Evolutionary conservation across 371 early-diverging fungal genomes (phyloP).

Genomic region (Parasitella parasitica): DNA sequence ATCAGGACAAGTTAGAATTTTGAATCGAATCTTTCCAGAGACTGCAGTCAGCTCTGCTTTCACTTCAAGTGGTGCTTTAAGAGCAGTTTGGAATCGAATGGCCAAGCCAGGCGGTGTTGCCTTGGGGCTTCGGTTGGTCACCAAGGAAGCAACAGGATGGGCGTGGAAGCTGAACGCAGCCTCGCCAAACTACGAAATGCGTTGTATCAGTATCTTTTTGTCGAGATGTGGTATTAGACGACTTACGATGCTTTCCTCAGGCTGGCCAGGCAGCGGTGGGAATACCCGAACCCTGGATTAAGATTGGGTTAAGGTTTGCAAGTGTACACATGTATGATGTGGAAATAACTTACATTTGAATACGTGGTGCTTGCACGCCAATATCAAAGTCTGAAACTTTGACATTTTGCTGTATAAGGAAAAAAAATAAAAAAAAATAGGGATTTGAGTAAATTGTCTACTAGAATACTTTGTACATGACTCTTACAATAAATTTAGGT

Average conservation of each 20-base stretch:
- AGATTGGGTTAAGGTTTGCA: not conserved
- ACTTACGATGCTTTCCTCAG: slow-evolving; percentile 47
- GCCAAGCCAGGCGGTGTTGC: slow-evolving; percentile 39
- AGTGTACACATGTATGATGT: not conserved
- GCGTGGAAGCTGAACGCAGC: slow-evolving; percentile 47
- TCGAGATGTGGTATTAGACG: no score
- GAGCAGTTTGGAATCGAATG: slow-evolving; percentile 31
- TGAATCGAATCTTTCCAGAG: slow-evolving; percentile 42
- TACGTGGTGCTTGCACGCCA: slow-evolving; percentile 46
- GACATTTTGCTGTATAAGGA: slow-evolving; percentile 29
- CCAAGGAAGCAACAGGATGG: slow-evolving; percentile 37
- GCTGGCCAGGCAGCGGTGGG: slow-evolving; percentile 47
- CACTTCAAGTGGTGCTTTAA: slow-evolving; percentile 30
- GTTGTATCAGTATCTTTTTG: no score
- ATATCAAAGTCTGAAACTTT: slow-evolving; percentile 46
- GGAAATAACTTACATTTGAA: slow-evolving; percentile 32
- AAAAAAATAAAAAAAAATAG: no score
- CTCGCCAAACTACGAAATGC: slow-evolving; percentile 47
- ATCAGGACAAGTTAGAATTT: slow-evolving; percentile 40
- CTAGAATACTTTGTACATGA: not conserved
- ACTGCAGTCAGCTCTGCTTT: slow-evolving; percentile 45
- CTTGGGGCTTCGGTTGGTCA: slow-evolving; percentile 19
- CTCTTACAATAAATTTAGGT: slow-evolving; percentile 37
- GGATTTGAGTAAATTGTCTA: no score
- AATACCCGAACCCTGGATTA: slow-evolving; percentile 38